Base-by-base conservation (phyloP, 192 early-diverging fungal species). In the Linnemannia hyalina region DNA sequence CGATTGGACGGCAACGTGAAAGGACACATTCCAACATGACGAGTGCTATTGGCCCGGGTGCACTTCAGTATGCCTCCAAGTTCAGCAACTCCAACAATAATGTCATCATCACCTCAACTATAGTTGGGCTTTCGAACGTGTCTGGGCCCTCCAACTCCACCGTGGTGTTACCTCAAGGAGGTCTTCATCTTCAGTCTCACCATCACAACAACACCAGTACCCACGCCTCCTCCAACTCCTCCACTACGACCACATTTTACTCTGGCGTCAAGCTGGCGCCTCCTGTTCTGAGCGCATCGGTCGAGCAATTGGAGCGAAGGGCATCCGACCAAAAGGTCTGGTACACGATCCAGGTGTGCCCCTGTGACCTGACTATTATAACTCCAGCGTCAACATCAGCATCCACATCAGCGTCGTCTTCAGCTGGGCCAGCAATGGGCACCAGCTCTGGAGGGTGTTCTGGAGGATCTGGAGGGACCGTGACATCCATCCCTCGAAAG, bases 241-340 rank as follows among this genome's bases (percentile, higher is more conserved):
- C 84, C 9, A 86, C 84, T 3, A 85, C 71, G 1, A 76, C 82
- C 6, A 63, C 84, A 11, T 86, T 86, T 26, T 86, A 86, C 41
- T 81, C 79, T 55, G 84, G 84, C 9, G 84, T 86, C 9, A 86
- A 86, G 38, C 41, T 86, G 13, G 84, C 84, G 13, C 84, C 84
- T 13, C 84, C 84, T 26, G 71, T 86, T 5, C 26, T 69, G 70
- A 86, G 79, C n/a, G 84, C 84, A 6, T 69, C 75, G 3, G 76
- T 86, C 8, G 70, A 68, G 57, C 49, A 76, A 13, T 32, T 78
- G 20, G 75, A 77, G 16, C 76, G 76, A 22, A 41, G 77, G 35
- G 41, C 76, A 16, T 57, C 41, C 2, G 80, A 86, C 23, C 78
- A 74, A 26, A 86, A 81, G 52, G 55, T 68, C n/a, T 86, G 84